Conservation (phyloP, 192 early-diverging fungal genomes). For the Lobulomyces angularis region DNA sequence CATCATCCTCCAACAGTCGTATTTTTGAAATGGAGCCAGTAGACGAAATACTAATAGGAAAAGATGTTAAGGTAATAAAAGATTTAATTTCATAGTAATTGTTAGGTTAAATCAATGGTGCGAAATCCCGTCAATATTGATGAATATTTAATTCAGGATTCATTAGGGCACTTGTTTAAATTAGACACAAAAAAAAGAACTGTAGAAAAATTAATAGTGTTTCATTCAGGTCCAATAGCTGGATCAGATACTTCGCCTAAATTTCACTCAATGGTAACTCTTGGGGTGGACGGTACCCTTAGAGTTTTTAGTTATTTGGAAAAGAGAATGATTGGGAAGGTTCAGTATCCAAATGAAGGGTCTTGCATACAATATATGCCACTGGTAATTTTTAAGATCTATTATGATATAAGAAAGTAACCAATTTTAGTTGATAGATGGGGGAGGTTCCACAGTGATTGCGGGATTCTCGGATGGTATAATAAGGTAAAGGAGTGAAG, state of each 20-base stretch:
- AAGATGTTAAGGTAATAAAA: conserved; percentile 38
- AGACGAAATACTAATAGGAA: conserved; percentile 42
- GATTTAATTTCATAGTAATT: not conserved
- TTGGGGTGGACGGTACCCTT: conserved; percentile 36
- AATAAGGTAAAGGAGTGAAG: no score
- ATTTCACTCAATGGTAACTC: conserved; percentile 26
- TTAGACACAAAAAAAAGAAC: conserved; percentile 34
- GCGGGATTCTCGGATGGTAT: conserved; percentile 46
- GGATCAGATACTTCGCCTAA: conserved; percentile 29
- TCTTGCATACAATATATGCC: conserved; percentile 28
- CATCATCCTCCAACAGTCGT: conserved; percentile 5
- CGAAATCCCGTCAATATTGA: conserved; percentile 11
- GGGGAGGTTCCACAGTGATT: conserved; percentile 26
- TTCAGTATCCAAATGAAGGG: conserved; percentile 19
- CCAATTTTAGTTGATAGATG: conserved; percentile 26
- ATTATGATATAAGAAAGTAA: conserved; percentile 4
- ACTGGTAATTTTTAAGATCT: conserved; percentile 16
- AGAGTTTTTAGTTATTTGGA: conserved; percentile 32
- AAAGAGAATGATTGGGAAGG: conserved; percentile 14
- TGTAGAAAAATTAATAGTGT: conserved; percentile 27
- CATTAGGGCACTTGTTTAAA: conserved; percentile 24
- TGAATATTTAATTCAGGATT: conserved; percentile 38
- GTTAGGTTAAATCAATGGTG: conserved; percentile 33
- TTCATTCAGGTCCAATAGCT: conserved; percentile 33
- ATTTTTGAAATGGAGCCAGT: conserved; percentile 47